A percentile compares a stretch with the other conserved stretches of the same genome.
These are phyloP conservation scores for Xylariomycetidae sp. DNA, from an alignment of 2,329 filamentous ascomycete species.

Conservation along the genomic window DNA sequence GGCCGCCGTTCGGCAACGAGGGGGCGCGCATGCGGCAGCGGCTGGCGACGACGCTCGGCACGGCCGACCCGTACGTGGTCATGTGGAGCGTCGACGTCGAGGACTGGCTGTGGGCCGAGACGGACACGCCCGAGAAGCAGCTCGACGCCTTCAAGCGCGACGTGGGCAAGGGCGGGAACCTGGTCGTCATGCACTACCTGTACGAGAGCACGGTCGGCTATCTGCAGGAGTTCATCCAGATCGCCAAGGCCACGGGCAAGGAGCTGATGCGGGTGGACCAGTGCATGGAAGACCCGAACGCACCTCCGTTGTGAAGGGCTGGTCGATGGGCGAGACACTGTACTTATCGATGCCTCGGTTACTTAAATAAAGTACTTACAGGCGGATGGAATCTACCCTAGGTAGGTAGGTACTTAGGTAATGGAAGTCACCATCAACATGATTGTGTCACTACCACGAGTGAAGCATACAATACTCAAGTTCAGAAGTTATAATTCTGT, in stretches of 20 bases:
- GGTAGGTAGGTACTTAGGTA: no score
- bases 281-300: constrained; percentile 57
- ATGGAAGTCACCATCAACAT: no score
- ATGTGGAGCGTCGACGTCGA: constrained; percentile 67
- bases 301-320: constrained; percentile 42
- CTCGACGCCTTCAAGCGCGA: constrained; percentile 59
- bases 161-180: constrained; percentile 53
- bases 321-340: no score
- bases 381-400: no score
- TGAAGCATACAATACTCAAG: no score
- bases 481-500: no score
- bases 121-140: constrained; percentile 58
- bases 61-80: constrained; percentile 52
- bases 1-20: constrained; percentile 63
- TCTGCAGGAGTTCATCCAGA: constrained; percentile 57
- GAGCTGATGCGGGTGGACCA: constrained; percentile 61
- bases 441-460: no score
- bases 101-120: constrained; percentile 63
- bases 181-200: constrained; percentile 66
- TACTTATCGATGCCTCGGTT: no score
- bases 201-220: constrained; percentile 59
- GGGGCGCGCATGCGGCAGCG: constrained; percentile 61
- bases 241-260: constrained; percentile 58
- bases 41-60: constrained; percentile 47
- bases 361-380: no score